Base-by-base conservation (phyloP, 441 rosid species). In the Erodium texanum region DNA sequence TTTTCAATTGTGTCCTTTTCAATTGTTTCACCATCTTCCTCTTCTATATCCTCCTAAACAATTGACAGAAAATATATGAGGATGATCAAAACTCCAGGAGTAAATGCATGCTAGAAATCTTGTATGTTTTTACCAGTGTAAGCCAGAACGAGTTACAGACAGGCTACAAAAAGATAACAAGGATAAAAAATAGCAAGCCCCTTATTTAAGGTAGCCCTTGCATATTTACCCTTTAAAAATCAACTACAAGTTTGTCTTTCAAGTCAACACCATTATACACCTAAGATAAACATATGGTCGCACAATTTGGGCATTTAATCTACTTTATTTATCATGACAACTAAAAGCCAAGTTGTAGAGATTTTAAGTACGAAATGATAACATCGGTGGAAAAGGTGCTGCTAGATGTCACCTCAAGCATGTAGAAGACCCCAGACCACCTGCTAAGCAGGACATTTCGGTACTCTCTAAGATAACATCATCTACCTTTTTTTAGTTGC, bases 1-100 rank as follows among this genome's bases (percentile, higher is more conserved):
- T 86, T 89, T 80, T 95, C 99, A 76, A 95, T 90, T 72, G 81
- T 81, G 71, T 95, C 99, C 79, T 86, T 89, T 79, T 95, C 99
- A 76, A 95, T 92, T 71, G 82, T 80, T 72, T 95, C 99, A 50
- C 91, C 86, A 82, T 92, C 99, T 78, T 90, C 98, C 78, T 89
- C 99, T 76, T 92, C 98, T 73, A 76, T 75, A 76, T 95, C 97
- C 82, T 92, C 99, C 99, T 95, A 79, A 15, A 67, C 62, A 77
- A 70, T 50, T 32, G 27, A 73, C 56, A 23, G 62, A 32, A 41
- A 32, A 62, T 34, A 56, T 50, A 24, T 69, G 48, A 18, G 38
- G 3, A 36, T 8, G 41, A 22, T 29, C 56, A 18, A 20, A 15
- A 70, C 43, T 45, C 64, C 11, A n/a, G 27, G 2, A 48, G 18